A percentile compares a stretch with the other conserved stretches of the same genome.
phyloP scores from a whole-genome alignment of 371 early-diverging fungal species.

The Batrachochytrium dendrobatidis region DNA sequence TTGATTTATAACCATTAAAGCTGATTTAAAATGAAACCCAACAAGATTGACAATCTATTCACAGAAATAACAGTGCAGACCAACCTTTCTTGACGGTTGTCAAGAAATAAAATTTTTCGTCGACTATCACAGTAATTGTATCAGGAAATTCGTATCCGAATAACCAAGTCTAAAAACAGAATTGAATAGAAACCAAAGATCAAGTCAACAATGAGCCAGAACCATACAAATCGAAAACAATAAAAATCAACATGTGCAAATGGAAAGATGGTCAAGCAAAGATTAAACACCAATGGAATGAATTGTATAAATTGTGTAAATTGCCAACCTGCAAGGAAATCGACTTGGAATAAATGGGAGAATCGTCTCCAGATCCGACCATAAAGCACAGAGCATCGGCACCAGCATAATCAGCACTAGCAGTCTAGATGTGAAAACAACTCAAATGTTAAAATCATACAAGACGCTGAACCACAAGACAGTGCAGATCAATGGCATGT shows the following conservation, averaged over 20 bases:
- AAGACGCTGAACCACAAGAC: no score
- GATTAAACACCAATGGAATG: not conserved
- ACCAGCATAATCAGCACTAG: slow-evolving; percentile 4
- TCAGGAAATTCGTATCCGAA: slow-evolving; percentile 91
- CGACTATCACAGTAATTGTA: slow-evolving; percentile 71
- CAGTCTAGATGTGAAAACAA: not conserved
- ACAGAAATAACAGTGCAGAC: no score
- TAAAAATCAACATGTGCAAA: no score
- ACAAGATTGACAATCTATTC: no score
- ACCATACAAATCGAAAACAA: no score
- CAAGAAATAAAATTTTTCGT: slow-evolving; percentile 66
- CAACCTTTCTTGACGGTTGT: slow-evolving; percentile 75
- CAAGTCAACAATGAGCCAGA: no score
- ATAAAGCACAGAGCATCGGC: slow-evolving; percentile 9
- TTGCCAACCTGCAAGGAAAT: slow-evolving; percentile 5
- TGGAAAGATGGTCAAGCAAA: no score
- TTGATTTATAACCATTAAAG: no score
- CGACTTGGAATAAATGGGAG: slow-evolving; percentile 13
- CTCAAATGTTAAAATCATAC: no score
- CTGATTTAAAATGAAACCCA: no score
- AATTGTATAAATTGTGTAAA: not conserved
- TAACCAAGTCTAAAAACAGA: slow-evolving; percentile 72
- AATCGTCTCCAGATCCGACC: slow-evolving; percentile 9
- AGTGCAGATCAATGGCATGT: no score
- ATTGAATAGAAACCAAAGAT: not conserved